phyloP scores from a whole-genome alignment of 129 eudicot genomes.

The Flaveria brownii region DNA sequence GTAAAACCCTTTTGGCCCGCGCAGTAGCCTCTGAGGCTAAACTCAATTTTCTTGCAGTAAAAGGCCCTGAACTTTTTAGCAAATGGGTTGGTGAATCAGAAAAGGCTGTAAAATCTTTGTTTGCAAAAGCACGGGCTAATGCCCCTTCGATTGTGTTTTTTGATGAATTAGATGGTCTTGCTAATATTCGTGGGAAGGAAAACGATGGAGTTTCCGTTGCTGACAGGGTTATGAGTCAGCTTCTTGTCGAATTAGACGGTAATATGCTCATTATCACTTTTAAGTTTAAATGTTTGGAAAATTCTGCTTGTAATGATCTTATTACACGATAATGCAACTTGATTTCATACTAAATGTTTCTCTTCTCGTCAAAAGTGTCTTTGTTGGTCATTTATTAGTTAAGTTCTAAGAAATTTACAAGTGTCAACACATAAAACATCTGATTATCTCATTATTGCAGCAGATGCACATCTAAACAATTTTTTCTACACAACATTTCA shows the following conservation, averaged over 20 bases:
- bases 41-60: slow-evolving; percentile 90
- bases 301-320: neutral
- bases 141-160: slow-evolving; percentile 94
- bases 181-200: slow-evolving; percentile 84
- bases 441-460: no score
- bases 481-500: neutral
- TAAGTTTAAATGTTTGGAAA: neutral
- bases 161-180: slow-evolving; percentile 94
- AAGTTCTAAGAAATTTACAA: neutral
- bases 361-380: neutral
- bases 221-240: slow-evolving; percentile 95
- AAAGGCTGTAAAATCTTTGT: slow-evolving; percentile 86
- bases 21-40: slow-evolving; percentile 95
- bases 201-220: slow-evolving; percentile 88
- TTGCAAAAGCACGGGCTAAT: slow-evolving; percentile 91
- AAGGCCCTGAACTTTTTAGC: slow-evolving; percentile 97
- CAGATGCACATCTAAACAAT: neutral
- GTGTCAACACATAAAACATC: no score
- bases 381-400: neutral
- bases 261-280: slow-evolving; percentile 9
- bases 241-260: slow-evolving; percentile 98
- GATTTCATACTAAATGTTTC: neutral
- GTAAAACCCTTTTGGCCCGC: slow-evolving; percentile 96
- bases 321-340: neutral
- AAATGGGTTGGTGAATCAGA: slow-evolving; percentile 99